Base-by-base conservation (phyloP, 306 rosid genomes). In the Oxytropis ochrocephala region DNA sequence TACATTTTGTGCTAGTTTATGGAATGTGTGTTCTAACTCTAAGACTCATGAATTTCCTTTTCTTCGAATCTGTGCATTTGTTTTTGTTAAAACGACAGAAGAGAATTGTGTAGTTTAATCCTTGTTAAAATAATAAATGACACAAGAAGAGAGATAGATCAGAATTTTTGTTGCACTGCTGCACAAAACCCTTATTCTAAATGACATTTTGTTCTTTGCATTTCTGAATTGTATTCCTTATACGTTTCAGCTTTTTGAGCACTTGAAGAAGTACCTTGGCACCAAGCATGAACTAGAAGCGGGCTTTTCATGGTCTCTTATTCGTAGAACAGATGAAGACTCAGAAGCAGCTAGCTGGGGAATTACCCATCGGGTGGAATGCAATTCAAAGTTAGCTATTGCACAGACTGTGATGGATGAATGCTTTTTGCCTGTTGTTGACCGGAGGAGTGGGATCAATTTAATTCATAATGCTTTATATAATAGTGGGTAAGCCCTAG, bases 391-490 rank as follows among this genome's bases (percentile, higher is more conserved):
- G 89, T 87, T 92, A 44, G 96, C 96, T 69, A 86, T 92, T 81
- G 98, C 93, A 33, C 83, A 80, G 74, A 81, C 88, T 64, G 92
- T 92, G 78, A 86, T 92, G 98, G 93, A 92, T 66, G 98, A 92
- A 75, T 92, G 98, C 58, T 92, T 89, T 85, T 80, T 92, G 79
- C 96, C 96, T 5, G 79, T 87, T 79, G 81, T 89, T 80, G 98
- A 92, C 75, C 74, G 96, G 75, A 88, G 98, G 85, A 92, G 96
- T 75, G 93, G 98, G 71, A 81, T 92, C 83, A 92, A 85, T 75
- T 44, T 89, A 77, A 89, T 92, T 70, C 93, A 75, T 59, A 89
- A 89, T 73, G 89, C 85, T 80, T 84, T 92, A 48, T 89, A 88
- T 57, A 92, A 88, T 78, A 80, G 85, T 80, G 88, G 98, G 98